A percentile compares a stretch with the other conserved stretches of the same genome.
Evolutionary conservation across 768 basidiomycete species (phyloP).

Genomic region (Trametes cubensis): DNA sequence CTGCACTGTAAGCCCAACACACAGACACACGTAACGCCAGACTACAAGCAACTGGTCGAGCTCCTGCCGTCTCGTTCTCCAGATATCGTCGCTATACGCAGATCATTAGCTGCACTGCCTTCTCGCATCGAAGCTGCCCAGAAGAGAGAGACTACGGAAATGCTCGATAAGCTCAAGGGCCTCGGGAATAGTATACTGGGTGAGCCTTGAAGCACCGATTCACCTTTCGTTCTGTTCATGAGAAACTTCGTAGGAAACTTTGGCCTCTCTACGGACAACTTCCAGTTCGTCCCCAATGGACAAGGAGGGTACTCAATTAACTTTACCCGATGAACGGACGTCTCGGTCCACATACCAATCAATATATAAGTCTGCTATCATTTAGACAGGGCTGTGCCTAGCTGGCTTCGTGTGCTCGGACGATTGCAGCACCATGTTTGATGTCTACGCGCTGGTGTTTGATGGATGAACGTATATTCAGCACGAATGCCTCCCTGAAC

Average conservation of each 20-base stretch:
- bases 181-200: slow-evolving; percentile 90
- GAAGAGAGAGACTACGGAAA: slow-evolving; percentile 86
- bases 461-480: no score
- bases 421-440: no score
- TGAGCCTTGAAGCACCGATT: slow-evolving; percentile 34
- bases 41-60: slow-evolving; percentile 73
- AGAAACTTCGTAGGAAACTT: slow-evolving; percentile 67
- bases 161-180: slow-evolving; percentile 90
- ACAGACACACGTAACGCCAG: slow-evolving; percentile 41
- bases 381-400: no score
- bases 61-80: slow-evolving; percentile 61
- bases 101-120: slow-evolving; percentile 57
- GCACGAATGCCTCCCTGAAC: no score
- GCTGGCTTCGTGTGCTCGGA: no score
- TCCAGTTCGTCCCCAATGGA: slow-evolving; percentile 92
- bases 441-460: no score
- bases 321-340: slow-evolving; percentile 46
- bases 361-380: no score
- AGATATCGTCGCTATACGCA: slow-evolving; percentile 49
- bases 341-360: no score
- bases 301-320: slow-evolving; percentile 97
- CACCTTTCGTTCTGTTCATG: not conserved
- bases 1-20: not conserved
- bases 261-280: slow-evolving; percentile 94
- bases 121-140: slow-evolving; percentile 75